Evolutionary conservation across 495 filamentous ascomycete genomes (phyloP).

Genomic region (Daldinia concentrica): DNA sequence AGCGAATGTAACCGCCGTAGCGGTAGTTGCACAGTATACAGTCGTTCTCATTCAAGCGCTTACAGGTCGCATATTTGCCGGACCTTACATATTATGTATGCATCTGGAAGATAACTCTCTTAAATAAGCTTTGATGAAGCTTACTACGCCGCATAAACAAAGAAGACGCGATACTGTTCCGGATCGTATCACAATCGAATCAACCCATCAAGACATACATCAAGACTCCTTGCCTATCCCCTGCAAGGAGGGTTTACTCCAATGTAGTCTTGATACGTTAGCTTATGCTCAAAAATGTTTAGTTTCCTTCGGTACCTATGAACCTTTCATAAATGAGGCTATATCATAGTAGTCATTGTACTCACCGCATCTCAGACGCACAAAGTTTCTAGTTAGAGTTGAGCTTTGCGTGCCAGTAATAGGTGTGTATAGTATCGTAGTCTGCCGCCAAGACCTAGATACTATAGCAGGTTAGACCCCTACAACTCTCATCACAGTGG

Average conservation of each 20-base stretch:
- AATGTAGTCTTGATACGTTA: constrained; percentile 15
- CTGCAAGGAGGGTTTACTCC: constrained; percentile 22
- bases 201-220: constrained; percentile 17
- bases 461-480: neutral
- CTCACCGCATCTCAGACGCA: neutral
- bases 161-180: neutral
- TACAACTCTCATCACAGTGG: constrained; percentile 2
- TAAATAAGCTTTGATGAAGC: constrained; percentile 6
- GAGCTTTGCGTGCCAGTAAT: constrained; percentile 5
- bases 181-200: constrained; percentile 7
- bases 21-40: constrained; percentile 14
- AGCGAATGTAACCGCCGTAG: constrained; percentile 29
- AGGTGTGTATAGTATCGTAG: constrained; percentile 4
- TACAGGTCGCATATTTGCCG: constrained; percentile 19
- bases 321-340: neutral
- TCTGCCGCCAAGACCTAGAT: neutral
- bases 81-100: constrained; percentile 6
- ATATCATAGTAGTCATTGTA: constrained; percentile 1
- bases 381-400: neutral
- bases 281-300: constrained; percentile 15
- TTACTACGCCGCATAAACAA: constrained; percentile 22
- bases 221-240: constrained; percentile 3
- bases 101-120: neutral
- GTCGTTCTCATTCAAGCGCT: constrained; percentile 1
- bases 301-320: neutral